Base-by-base conservation (phyloP, 306 rosid genomes). In the Cicer yamashitae region DNA sequence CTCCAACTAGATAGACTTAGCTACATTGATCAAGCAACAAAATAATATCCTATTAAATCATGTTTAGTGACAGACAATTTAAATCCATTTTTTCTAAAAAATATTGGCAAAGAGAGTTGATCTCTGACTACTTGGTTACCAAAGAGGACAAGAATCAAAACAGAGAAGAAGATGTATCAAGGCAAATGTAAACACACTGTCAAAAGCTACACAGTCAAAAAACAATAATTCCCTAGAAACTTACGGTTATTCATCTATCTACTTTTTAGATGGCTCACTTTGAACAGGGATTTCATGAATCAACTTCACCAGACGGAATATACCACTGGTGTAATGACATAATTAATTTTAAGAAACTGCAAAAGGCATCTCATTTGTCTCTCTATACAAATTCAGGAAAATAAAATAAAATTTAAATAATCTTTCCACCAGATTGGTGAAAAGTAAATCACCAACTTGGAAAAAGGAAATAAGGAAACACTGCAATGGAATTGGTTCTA, bases 401-500 rank as follows among this genome's bases (percentile, higher is more conserved):
- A 11, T 7, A 60, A 67, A 59, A 15, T 14, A 34, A 73, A 53
- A 46, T 67, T 20, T 41, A 66, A 43, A 52, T 43, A 75, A 40
- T 62, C 34, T 68, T 72, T 51, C 37, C 20, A 43, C 20, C 46
- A 77, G 44, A 51, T 50, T 10, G 34, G n/a, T 22, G 57, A 46
- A 59, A 73, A 48, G 18, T 44, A 48, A 64, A 14, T 44, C 50
- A 30, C 30, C 61, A 75, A 22, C 63, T 8, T 10, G n/a, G 39
- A 22, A 34, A 67, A 62, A 79, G 40, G 39, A 73, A 47, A 67
- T 14, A 18, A 47, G 18, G 46, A 52, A 74, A 70, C 63, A 48
- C 15, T 5, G 50, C 46, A 76, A 75, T 73, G 89, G 39, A 48
- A 70, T 34, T 7, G 34, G 71, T 44, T 93, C 83, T 92, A 91